Evolutionary conservation across 2,329 filamentous ascomycete genomes (phyloP), one percentile per base, ranked within the genome.

Genomic region (Hymenoscyphus occultus): DNA sequence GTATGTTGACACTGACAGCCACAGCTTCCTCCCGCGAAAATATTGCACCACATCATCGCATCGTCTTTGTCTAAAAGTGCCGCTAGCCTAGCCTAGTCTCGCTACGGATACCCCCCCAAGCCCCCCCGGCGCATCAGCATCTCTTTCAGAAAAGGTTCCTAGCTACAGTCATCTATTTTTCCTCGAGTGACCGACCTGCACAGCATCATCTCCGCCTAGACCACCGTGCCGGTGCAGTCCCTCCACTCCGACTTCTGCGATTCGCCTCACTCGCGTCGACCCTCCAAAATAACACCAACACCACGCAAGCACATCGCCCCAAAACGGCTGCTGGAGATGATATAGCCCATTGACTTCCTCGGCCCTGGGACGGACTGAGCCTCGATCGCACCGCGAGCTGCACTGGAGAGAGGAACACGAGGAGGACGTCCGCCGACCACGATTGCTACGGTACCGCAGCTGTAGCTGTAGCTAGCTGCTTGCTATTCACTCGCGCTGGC

Each of bases 281-380:
- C 40, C 39, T 60, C 31, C 32, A 10, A 39, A 7, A 14, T 14
- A 16, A 28, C 22, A 22, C 12, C 35, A 12, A 35, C 35, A 28
- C 31, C 22, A 22, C 31, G 31, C 31, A 45, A 32, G 28, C 28
- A 28, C 28, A 28, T 28, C 28, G 28, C 28, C 28, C 28, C 1
- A 28, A 28, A 28, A 28, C 28, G 28, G 28, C 45, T 56, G 22
- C 65, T 70, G 67, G 73, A 74, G 68, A 74, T 74, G 73, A 73
- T 66, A 73, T 74, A 74, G 71, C 65, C 67, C 64, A 64, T 70
- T 67, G 64, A 68, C 67, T 64, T 65, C 64, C 73, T 74, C 73
- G 70, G 73, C 71, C 72, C 71, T 70, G 65, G 40, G 61, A 72
- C 68, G 73, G 73, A 74, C 73, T 71, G 71, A 71, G 71, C 61